Evolutionary conservation across 192 early-diverging fungal species (phyloP).

Genomic region (Dissophora globulifera): DNA sequence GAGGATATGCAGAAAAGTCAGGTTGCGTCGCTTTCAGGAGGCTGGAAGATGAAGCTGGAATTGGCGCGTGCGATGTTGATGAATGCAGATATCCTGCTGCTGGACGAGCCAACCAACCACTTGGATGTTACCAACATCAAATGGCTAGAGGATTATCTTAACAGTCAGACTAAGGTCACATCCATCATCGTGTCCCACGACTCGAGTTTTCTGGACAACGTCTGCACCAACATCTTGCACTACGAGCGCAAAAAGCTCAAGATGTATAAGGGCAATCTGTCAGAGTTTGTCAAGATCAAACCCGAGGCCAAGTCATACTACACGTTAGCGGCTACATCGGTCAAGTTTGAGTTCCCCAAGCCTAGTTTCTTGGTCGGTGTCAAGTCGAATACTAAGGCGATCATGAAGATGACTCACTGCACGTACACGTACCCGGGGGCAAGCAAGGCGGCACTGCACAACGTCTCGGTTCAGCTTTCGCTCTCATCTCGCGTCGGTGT

Average conservation of each 20-base stretch:
- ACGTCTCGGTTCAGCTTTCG: conserved; percentile 74
- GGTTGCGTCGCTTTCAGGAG: conserved; percentile 78
- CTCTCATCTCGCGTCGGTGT: conserved; percentile 85
- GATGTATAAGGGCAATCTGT: conserved; percentile 83
- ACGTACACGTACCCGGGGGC: conserved; percentile 82
- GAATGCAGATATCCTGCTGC: conserved; percentile 88
- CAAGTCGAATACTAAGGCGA: conserved; percentile 82
- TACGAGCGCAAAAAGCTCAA: conserved; percentile 81
- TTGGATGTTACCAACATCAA: conserved; percentile 81
- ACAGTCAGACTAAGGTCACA: conserved; percentile 71
- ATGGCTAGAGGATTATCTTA: conserved; percentile 83
- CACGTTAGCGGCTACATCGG: conserved; percentile 72
- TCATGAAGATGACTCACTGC: conserved; percentile 78
- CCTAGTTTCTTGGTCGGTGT: conserved; percentile 81
- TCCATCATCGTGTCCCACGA: conserved; percentile 85
- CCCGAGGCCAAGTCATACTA: conserved; percentile 84
- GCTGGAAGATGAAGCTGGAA: conserved; percentile 91
- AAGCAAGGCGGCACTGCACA: conserved; percentile 65
- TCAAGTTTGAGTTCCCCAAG: conserved; percentile 82
- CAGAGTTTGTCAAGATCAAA: conserved; percentile 76
- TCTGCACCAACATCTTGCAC: conserved; percentile 85
- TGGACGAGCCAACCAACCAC: conserved; percentile 96
- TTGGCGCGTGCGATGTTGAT: conserved; percentile 83
- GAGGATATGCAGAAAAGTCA: conserved; percentile 63
- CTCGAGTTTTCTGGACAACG: conserved; percentile 81